Percentiles rank a stretch among this genome's conserved stretches.
Evolutionary conservation across 2,329 filamentous ascomycete species (phyloP).

Genomic region (Chaetomiaceae sp.): DNA sequence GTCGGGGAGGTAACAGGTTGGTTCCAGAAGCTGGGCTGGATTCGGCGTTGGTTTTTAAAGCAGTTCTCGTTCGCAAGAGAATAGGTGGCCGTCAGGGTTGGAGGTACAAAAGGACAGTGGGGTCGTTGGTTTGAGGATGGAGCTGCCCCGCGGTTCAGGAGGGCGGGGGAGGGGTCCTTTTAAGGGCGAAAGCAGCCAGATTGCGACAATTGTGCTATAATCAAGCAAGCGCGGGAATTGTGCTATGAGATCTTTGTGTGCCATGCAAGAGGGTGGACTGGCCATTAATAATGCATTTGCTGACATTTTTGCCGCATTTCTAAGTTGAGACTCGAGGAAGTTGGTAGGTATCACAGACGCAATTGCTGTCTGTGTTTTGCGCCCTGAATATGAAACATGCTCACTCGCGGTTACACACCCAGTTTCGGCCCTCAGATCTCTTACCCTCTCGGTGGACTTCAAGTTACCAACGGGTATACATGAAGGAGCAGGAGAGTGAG

Average conservation of each 20-base stretch:
- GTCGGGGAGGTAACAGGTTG: neutral
- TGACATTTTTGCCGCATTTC: neutral
- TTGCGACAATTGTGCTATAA: constrained; percentile 7
- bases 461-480: no score
- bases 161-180: constrained; percentile 5
- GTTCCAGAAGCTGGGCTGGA: no score
- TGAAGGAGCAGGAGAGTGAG: neutral
- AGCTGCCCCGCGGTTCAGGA: constrained; percentile 4
- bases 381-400: constrained; percentile 20
- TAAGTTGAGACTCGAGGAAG: neutral
- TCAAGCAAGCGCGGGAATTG: neutral
- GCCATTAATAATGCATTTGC: constrained; percentile 7
- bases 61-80: neutral
- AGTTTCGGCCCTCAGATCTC: neutral
- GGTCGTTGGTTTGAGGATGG: constrained; percentile 4
- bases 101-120: neutral
- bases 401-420: constrained; percentile 13
- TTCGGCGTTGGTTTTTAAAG: no score
- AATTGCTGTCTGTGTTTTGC: neutral
- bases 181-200: constrained; percentile 8
- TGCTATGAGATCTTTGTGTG: constrained; percentile 3
- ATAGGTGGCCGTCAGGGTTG: neutral
- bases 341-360: no score
- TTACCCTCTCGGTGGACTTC: neutral
- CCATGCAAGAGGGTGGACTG: neutral